phyloP scores from a whole-genome alignment of 1,284 basidiomycete species.

The Neolentinus lepideus region DNA sequence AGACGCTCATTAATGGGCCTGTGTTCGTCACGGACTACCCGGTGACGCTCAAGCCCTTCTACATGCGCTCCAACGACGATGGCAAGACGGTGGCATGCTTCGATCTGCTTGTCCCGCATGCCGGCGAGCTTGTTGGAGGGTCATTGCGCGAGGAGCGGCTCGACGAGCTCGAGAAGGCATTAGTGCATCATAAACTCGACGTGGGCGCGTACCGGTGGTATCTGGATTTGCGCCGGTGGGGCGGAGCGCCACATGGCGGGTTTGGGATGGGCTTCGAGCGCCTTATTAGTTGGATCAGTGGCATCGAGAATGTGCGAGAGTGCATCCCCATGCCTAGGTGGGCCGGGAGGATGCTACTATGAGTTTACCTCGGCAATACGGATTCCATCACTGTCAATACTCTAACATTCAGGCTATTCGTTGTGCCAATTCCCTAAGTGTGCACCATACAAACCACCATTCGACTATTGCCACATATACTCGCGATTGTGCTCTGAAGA shows the following conservation, averaged over 20 bases:
- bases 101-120: conserved; percentile 82
- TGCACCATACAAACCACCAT: no score
- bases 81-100: conserved; percentile 84
- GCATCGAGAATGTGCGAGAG: conserved; percentile 81
- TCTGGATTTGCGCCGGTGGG: conserved; percentile 70
- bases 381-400: no score
- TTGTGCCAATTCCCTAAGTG: no score
- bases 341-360: conserved; percentile 73
- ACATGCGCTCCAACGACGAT: conserved; percentile 73
- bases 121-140: conserved; percentile 92
- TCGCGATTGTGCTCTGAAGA: no score
- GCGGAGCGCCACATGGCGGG: conserved; percentile 85
- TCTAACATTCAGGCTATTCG: no score
- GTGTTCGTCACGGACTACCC: conserved; percentile 95
- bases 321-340: conserved; percentile 88
- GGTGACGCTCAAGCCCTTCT: conserved; percentile 81
- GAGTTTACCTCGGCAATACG: conserved; percentile 9
- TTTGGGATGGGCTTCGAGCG: conserved; percentile 93
- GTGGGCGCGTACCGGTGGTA: conserved; percentile 77
- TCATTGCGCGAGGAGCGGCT: conserved; percentile 84
- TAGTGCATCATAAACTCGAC: conserved; percentile 44
- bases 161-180: conserved; percentile 43
- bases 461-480: no score
- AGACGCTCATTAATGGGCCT: conserved; percentile 59
- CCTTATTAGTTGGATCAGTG: conserved; percentile 77